phyloP scores from a whole-genome alignment of 1,284 basidiomycete species.

The Boletus holoroseus region DNA sequence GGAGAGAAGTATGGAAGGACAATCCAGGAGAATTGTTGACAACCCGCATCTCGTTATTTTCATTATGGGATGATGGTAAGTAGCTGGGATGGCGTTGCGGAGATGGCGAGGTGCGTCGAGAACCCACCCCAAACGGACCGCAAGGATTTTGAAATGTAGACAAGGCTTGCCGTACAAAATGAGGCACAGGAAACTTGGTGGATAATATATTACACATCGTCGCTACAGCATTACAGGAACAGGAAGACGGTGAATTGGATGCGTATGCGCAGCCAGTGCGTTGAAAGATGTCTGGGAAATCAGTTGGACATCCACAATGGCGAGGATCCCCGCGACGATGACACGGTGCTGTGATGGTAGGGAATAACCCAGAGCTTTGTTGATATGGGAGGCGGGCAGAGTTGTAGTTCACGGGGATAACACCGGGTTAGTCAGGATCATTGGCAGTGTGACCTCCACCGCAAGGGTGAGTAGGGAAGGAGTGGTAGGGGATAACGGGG shows the following conservation, averaged over 20 bases:
- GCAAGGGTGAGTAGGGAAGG: slow-evolving; percentile 9
- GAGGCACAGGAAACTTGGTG: slow-evolving; percentile 18
- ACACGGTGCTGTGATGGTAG: slow-evolving; percentile 5
- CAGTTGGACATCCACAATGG: too few relatives aligned
- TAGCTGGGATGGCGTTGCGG: slow-evolving; percentile 20
- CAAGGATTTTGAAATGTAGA: slow-evolving; percentile 17
- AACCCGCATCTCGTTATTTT: slow-evolving; percentile 27
- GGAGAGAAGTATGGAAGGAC: slow-evolving; percentile 28
- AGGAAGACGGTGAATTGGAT: slow-evolving; percentile 4
- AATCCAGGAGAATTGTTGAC: slow-evolving; percentile 22
- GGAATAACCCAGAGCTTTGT: too few relatives aligned
- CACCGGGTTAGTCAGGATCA: slow-evolving; percentile 17
- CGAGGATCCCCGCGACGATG: slow-evolving; percentile 6
- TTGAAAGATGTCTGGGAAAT: too few relatives aligned
- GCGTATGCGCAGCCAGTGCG: neutral
- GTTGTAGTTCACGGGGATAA: too few relatives aligned
- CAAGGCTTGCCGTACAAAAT: slow-evolving; percentile 13
- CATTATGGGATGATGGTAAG: slow-evolving; percentile 18
- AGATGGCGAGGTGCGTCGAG: slow-evolving; percentile 24
- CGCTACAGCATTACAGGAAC: slow-evolving; percentile 22
- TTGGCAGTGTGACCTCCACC: too few relatives aligned
- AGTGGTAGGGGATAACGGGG: slow-evolving; percentile 1
- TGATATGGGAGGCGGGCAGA: too few relatives aligned
- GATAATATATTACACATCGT: slow-evolving; percentile 1
- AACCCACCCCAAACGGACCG: slow-evolving; percentile 8